These are phyloP conservation scores for Austroboletus niveus DNA, from an alignment of 1,284 basidiomycete genomes.

Conservation along the genomic window DNA sequence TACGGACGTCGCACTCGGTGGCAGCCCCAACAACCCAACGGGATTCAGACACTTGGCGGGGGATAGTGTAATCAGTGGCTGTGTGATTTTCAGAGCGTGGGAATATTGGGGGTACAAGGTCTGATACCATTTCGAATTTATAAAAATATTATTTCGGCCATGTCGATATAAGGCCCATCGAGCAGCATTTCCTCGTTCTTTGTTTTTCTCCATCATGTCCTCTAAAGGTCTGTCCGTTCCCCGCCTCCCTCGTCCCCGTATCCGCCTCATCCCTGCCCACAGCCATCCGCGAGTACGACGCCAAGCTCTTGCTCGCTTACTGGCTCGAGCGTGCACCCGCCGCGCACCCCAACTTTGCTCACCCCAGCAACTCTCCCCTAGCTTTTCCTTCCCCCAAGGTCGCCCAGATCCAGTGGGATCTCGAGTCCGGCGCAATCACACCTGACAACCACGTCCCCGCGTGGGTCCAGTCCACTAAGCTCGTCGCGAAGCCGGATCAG, in stretches of 20 bases:
- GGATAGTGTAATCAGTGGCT: conserved; percentile 26
- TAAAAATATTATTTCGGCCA: conserved; percentile 18
- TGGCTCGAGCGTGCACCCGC: conserved; percentile 88
- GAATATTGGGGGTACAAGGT: conserved; percentile 32
- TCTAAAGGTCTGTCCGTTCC: conserved; percentile 43
- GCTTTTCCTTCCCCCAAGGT: conserved; percentile 68
- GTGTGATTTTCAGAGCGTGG: conserved; percentile 29
- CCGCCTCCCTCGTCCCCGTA: not conserved
- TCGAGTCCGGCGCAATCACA: conserved; percentile 77
- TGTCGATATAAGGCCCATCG: conserved; percentile 20
- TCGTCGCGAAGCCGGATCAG: conserved; percentile 95
- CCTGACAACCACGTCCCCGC: conserved; percentile 73
- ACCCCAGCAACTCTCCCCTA: conserved; percentile 54
- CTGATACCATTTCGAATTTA: conserved; percentile 21
- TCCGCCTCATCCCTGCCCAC: conserved; percentile 5
- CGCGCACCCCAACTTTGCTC: conserved; percentile 41
- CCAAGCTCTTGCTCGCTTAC: conserved; percentile 91
- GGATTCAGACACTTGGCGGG: not conserved
- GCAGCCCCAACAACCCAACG: not conserved
- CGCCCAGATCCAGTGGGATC: conserved; percentile 87
- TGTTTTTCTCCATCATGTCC: conserved; percentile 39
- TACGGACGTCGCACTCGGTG: not conserved
- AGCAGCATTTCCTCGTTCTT: conserved; percentile 1
- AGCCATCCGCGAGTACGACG: conserved; percentile 94
- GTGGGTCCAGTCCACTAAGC: conserved; percentile 88